These are phyloP conservation scores for Leucogyrophana mollusca DNA, from an alignment of 768 basidiomycete genomes.

Conservation along the genomic window DNA sequence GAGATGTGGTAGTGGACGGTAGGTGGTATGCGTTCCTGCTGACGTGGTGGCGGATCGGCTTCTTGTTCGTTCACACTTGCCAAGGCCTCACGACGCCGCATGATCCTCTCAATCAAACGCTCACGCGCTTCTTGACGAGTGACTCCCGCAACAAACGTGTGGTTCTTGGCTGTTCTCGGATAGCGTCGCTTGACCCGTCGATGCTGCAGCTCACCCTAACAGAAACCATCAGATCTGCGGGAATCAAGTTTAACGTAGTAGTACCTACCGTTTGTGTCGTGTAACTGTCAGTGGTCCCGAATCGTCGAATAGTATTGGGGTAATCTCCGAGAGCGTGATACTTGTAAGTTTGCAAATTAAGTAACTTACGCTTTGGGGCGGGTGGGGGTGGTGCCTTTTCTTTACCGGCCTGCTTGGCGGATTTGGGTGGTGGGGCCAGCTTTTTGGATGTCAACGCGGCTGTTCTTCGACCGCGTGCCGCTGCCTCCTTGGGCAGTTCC, in stretches of 20 bases:
- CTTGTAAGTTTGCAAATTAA: conserved; percentile 19
- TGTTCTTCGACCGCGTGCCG: conserved; percentile 14
- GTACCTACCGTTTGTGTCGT: conserved; percentile 28
- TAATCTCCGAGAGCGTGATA: conserved; percentile 17
- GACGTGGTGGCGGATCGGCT: not conserved
- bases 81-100: not conserved
- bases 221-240: not conserved
- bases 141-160: conserved; percentile 22
- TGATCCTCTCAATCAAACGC: conserved; percentile 14
- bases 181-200: conserved; percentile 34
- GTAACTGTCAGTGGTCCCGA: conserved; percentile 35
- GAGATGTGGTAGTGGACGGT: conserved; percentile 22
- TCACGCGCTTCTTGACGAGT: conserved; percentile 19
- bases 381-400: not conserved
- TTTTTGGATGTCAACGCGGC: not conserved
- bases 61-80: not conserved
- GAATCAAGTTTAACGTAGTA: not conserved
- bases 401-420: not conserved
- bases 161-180: conserved; percentile 32
- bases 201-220: conserved; percentile 40
- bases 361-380: conserved; percentile 1
- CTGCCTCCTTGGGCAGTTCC: conserved; percentile 31
- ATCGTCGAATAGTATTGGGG: conserved; percentile 5
- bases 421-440: not conserved
- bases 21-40: conserved; percentile 7